Evolutionary conservation across 2,329 filamentous ascomycete species (phyloP).

Genomic region (Phyllosticta paracitricarpa): DNA sequence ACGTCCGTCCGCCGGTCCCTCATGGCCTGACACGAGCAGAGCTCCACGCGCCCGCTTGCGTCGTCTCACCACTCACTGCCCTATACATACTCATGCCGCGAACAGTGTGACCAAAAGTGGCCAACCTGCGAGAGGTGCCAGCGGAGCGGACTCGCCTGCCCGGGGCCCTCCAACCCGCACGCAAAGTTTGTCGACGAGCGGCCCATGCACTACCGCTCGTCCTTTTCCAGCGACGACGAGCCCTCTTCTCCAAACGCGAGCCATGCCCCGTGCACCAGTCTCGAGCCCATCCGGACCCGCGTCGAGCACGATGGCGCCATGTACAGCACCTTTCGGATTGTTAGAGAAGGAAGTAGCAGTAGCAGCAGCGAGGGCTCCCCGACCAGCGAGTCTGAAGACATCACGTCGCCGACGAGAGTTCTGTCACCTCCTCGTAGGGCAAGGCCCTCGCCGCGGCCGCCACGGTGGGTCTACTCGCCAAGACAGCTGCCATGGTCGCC

Average conservation of each 20-base stretch:
- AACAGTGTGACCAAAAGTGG: slow-evolving; percentile 25
- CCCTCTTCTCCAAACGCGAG: background rate
- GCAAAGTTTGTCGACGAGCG: slow-evolving; percentile 9
- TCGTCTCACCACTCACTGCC: background rate
- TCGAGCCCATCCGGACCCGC: slow-evolving; percentile 4
- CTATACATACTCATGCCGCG: slow-evolving; percentile 7
- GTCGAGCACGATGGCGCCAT: background rate
- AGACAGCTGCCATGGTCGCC: background rate
- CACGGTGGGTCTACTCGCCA: background rate
- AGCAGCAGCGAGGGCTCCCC: background rate
- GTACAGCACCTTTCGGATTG: slow-evolving; percentile 5
- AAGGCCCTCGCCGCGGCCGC: background rate
- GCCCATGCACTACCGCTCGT: background rate
- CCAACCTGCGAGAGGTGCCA: slow-evolving; percentile 24
- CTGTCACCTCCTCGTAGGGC: background rate
- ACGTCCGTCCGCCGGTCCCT: background rate
- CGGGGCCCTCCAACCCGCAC: slow-evolving; percentile 16
- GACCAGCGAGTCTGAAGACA: background rate
- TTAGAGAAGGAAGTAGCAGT: background rate
- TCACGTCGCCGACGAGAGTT: background rate
- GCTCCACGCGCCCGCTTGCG: background rate
- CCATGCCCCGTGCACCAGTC: slow-evolving; percentile 3
- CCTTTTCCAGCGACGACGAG: background rate
- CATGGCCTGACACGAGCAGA: background rate
- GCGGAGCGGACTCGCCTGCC: slow-evolving; percentile 25